Percentiles rank a stretch among this genome's conserved stretches.
Conservation (phyloP, 495 filamentous ascomycete species). For the Emericellopsis terricola region DNA sequence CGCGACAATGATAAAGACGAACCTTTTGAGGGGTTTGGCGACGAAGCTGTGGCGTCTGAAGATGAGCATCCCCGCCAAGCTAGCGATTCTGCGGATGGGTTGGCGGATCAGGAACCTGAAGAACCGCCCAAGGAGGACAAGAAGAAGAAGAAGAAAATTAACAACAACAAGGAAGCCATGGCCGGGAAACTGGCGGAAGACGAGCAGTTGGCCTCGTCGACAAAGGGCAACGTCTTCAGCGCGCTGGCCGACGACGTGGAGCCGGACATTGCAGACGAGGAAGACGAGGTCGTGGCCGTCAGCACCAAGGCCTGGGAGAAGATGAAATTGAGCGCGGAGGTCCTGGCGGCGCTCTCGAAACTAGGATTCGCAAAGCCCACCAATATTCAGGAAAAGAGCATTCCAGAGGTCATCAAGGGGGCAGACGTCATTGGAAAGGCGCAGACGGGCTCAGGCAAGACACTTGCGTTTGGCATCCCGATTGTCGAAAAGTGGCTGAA, state of each 20-base stretch:
- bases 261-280: constrained; percentile 1
- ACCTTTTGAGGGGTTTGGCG: constrained; percentile 38
- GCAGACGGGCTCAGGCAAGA: constrained; percentile 71
- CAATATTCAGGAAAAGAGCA: constrained; percentile 56
- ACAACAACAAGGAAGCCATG: neutral
- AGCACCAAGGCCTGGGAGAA: constrained; percentile 1
- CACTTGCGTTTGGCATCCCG: constrained; percentile 66
- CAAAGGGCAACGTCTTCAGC: constrained; percentile 2
- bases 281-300: constrained; percentile 1
- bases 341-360: constrained; percentile 1
- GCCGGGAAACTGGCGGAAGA: neutral
- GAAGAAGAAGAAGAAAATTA: constrained; percentile 1
- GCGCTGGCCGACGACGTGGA: constrained; percentile 1
- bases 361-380: constrained; percentile 12
- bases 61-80: constrained; percentile 4
- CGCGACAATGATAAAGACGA: constrained; percentile 12
- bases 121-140: neutral
- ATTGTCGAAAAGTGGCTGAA: constrained; percentile 49
- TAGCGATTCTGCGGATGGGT: constrained; percentile 2
- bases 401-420: constrained; percentile 60
- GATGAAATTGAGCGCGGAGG: constrained; percentile 1
- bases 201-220: constrained; percentile 1
- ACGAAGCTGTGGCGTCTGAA: constrained; percentile 10
- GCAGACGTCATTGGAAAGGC: constrained; percentile 66
- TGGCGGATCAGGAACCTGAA: neutral